Base-by-base conservation (phyloP, 2,329 filamentous ascomycete genomes). In the Dryadomyces sulphureus region DNA sequence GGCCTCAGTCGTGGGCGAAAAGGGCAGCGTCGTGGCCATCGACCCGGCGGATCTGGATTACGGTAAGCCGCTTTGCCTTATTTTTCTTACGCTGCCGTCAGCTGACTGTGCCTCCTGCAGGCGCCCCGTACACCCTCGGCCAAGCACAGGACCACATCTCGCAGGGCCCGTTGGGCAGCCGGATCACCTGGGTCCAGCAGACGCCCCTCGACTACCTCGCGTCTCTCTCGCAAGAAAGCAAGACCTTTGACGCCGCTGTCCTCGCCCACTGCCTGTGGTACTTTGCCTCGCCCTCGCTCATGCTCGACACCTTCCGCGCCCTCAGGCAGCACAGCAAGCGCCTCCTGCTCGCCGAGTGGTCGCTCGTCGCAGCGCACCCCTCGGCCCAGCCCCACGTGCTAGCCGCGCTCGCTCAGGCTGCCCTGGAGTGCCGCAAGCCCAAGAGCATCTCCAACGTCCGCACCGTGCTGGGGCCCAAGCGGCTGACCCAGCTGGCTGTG, bases 191-290 rank as follows among this genome's bases (percentile, higher is more conserved):
- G 60, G 57, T 67, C 48, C 61, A 62, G 41, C 56, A 58, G 9
- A 52, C 60, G 5, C 61, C 64, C 0, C 48, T 60, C 4, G 56
- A 59, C 9, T 68, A 65, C 41, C 56, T 69, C 20, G 0, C 43
- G 9, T 42, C 43, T 4, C 38, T 45, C n/a, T 34, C 45, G 3
- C 7, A 7, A 16, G 43, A 45, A 11, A 19, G 17, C 8, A 27
- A 7, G 16, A 9, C 17, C 16, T 48, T 45, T 27, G 67, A 72
- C 49, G 63, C 60, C 20, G 62, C 65, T 2, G 65, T 76, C 3
- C 60, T 77, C 32, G 60, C 60, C 17, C 72, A 77, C 55, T 67
- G 62, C 51, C 60, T 73, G 24, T 77, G 68, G 67, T 77, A 77
- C 54, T 75, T 77, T 52, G 52, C 59, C 16, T 62, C 61, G 1